These are phyloP conservation scores for Erucastrum elatum DNA, from an alignment of 345 rosid species.

Conservation along the genomic window DNA sequence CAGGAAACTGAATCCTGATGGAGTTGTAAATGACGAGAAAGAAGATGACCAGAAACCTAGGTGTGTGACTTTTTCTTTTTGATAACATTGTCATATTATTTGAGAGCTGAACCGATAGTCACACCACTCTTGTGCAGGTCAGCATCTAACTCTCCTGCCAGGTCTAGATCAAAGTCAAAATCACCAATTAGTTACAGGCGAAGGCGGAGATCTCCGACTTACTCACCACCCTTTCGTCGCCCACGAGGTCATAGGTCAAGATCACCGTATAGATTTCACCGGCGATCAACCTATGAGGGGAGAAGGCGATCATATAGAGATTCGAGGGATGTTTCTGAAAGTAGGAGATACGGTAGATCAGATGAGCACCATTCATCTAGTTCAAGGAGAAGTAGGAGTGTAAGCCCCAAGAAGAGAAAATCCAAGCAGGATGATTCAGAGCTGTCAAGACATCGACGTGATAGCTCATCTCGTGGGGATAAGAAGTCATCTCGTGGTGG, in stretches of 20 bases:
- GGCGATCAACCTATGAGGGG: conserved; percentile 58
- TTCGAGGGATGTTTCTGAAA: conserved; percentile 47
- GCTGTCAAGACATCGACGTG: conserved; percentile 54
- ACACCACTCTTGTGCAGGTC: conserved; percentile 50
- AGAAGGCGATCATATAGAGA: conserved; percentile 63
- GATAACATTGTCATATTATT: background rate
- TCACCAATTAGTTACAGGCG: conserved; percentile 69
- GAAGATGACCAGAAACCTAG: conserved; percentile 61
- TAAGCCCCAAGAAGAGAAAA: conserved; percentile 63
- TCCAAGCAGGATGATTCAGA: conserved; percentile 52
- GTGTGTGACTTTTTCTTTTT: conserved; percentile 38
- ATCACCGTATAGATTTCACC: conserved; percentile 63
- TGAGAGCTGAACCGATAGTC: conserved; percentile 2
- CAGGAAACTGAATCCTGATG: conserved; percentile 83
- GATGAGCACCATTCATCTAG: conserved; percentile 52
- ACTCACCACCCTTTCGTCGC: conserved; percentile 60
- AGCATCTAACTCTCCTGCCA: conserved; percentile 65
- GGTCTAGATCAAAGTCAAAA: conserved; percentile 72
- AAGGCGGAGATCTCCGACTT: conserved; percentile 68
- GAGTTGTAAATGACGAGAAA: conserved; percentile 59
- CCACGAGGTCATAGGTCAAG: conserved; percentile 68
- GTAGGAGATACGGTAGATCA: conserved; percentile 63
- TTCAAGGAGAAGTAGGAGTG: conserved; percentile 75
- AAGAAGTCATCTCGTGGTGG: conserved; percentile 51
- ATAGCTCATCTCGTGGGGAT: conserved; percentile 54